Percentiles rank a stretch among this genome's conserved stretches.
phyloP scores from a whole-genome alignment of 257 asterid genomes.

The Solanum habrochaites region DNA sequence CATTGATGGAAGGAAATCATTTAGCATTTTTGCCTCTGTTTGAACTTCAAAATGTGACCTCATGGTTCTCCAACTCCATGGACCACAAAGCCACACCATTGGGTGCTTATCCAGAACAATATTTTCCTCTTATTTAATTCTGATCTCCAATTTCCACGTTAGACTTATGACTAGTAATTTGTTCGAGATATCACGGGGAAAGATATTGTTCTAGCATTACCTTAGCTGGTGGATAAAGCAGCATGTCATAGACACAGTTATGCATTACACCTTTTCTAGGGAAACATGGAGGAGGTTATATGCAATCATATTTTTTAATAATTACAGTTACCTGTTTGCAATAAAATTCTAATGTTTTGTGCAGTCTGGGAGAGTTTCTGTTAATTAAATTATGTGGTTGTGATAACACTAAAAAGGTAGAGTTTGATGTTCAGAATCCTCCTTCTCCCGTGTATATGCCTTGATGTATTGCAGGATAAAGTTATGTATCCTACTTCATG shows the following conservation, averaged over 20 bases:
- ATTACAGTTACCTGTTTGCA: not conserved
- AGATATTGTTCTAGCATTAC: not conserved
- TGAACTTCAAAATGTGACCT: not conserved
- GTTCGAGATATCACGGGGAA: not conserved
- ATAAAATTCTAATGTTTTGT: not conserved
- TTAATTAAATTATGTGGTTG: not conserved
- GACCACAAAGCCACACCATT: not conserved
- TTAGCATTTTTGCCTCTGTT: not conserved
- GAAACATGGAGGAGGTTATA: not conserved
- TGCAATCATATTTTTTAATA: not conserved
- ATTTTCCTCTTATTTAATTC: not conserved
- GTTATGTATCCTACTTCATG: not conserved
- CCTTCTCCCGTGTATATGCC: not conserved
- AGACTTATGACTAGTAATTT: not conserved
- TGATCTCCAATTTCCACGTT: not conserved
- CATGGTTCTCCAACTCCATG: not conserved
- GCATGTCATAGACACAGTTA: not conserved
- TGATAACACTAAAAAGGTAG: not conserved
- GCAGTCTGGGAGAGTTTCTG: not conserved
- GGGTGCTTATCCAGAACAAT: not conserved
- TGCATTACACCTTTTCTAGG: not conserved
- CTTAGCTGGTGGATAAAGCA: not conserved
- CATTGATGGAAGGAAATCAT: not conserved
- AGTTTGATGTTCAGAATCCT: not conserved
- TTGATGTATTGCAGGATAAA: not conserved